These are phyloP conservation scores for Sphagnum fallax DNA, from an alignment of 228 moss, liverwort and hornwort genomes.

Conservation along the genomic window DNA sequence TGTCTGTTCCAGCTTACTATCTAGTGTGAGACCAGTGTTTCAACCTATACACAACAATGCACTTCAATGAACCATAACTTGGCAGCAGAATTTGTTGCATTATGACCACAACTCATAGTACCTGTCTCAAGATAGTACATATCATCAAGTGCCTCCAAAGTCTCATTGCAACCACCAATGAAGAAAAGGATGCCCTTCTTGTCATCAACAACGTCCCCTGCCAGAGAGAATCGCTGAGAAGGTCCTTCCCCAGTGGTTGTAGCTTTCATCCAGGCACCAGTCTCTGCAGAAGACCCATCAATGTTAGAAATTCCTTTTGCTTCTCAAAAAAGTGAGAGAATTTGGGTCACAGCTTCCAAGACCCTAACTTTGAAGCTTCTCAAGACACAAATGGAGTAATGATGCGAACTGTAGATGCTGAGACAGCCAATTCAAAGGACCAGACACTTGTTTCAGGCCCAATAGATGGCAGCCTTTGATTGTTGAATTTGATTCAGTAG, in stretches of 20 bases:
- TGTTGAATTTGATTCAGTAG: too few species aligned
- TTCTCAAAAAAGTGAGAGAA: too few species aligned
- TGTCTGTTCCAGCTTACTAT: constrained; percentile 27
- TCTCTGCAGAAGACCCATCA: constrained; percentile 28
- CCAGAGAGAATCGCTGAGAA: constrained; percentile 87
- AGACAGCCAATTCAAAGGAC: too few species aligned
- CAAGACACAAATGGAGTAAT: too few species aligned
- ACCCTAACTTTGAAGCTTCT: too few species aligned
- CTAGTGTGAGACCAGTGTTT: background rate
- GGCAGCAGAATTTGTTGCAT: too few species aligned
- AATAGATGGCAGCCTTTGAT: too few species aligned
- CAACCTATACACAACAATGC: background rate
- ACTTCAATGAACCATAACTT: too few species aligned
- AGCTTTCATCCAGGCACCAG: constrained; percentile 79
- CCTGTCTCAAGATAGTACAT: constrained; percentile 98
- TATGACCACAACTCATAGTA: constrained; percentile 8
- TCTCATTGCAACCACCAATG: constrained; percentile 92
- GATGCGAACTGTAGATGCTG: too few species aligned
- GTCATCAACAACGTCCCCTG: constrained; percentile 84
- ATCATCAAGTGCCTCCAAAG: constrained; percentile 90
- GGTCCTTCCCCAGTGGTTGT: constrained; percentile 71
- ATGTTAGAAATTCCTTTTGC: too few species aligned
- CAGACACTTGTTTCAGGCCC: too few species aligned
- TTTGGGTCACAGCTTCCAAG: too few species aligned
- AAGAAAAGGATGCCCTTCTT: constrained; percentile 65